phyloP scores from a whole-genome alignment of 2,329 filamentous ascomycete species.

The Ambrosiella xylebori region DNA sequence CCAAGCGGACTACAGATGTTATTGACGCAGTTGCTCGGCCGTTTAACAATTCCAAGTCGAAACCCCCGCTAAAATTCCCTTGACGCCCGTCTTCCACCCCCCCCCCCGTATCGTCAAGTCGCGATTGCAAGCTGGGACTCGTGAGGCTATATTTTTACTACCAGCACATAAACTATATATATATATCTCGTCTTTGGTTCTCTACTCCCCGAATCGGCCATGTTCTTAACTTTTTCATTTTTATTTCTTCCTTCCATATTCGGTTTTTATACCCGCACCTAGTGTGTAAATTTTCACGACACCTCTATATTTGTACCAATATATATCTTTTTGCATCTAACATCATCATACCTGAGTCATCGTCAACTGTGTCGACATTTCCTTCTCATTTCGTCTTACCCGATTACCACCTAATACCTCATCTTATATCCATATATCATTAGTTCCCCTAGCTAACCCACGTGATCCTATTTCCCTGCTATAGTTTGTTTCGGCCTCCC shows the following conservation, averaged over 20 bases:
- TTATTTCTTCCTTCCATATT: background rate
- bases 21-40: conserved; percentile 1
- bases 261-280: background rate
- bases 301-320: background rate
- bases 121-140: background rate
- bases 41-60: background rate
- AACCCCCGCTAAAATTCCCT: background rate
- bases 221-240: background rate
- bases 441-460: conserved; percentile 1
- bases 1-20: background rate
- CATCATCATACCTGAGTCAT: background rate
- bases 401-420: background rate
- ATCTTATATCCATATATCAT: conserved; percentile 23
- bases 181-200: background rate
- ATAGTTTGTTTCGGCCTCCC: conserved; percentile 18
- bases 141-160: background rate
- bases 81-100: background rate
- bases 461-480: conserved; percentile 6
- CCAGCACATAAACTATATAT: background rate
- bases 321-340: background rate
- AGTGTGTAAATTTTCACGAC: background rate
- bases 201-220: background rate
- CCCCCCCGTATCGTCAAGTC: background rate
- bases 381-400: background rate
- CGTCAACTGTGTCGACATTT: background rate